phyloP scores from a whole-genome alignment of 2,329 filamentous ascomycete species.

The Zasmidium citrigriseum region DNA sequence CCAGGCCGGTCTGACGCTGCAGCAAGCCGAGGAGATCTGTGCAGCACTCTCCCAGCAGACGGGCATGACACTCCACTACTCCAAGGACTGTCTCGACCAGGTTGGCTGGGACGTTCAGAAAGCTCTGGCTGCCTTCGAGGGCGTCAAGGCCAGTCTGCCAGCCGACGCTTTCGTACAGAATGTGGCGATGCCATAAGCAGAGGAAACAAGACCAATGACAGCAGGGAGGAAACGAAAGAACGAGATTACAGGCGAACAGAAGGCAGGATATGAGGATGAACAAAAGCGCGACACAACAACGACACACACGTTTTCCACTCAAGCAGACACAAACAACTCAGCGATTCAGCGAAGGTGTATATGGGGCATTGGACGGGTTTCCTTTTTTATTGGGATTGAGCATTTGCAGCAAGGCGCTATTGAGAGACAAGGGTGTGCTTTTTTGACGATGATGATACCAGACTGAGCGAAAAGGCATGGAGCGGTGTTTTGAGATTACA shows the following conservation, averaged over 20 bases:
- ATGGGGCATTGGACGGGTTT: background rate
- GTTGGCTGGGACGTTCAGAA: constrained; percentile 78
- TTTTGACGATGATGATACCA: background rate
- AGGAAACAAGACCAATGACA: background rate
- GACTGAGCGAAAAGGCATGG: background rate
- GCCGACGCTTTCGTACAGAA: constrained; percentile 42
- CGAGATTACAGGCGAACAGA: background rate
- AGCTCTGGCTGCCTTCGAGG: constrained; percentile 73
- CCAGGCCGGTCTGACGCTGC: constrained; percentile 31
- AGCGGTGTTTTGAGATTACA: too few species aligned
- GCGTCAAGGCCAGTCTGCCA: constrained; percentile 63
- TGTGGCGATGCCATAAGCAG: background rate
- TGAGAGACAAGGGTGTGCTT: too few species aligned
- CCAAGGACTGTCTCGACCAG: constrained; percentile 76
- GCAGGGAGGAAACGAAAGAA: background rate
- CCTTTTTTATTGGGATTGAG: too few species aligned
- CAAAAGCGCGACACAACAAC: background rate
- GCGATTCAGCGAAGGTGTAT: background rate
- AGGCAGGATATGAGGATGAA: background rate
- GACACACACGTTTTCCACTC: background rate
- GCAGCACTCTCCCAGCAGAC: constrained; percentile 73
- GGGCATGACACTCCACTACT: constrained; percentile 76
- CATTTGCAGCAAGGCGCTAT: too few species aligned
- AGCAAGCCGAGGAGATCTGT: constrained; percentile 58
- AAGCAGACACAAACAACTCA: background rate